These are phyloP conservation scores for Hirschioporus abietinus DNA, from an alignment of 768 basidiomycete genomes.

Conservation along the genomic window DNA sequence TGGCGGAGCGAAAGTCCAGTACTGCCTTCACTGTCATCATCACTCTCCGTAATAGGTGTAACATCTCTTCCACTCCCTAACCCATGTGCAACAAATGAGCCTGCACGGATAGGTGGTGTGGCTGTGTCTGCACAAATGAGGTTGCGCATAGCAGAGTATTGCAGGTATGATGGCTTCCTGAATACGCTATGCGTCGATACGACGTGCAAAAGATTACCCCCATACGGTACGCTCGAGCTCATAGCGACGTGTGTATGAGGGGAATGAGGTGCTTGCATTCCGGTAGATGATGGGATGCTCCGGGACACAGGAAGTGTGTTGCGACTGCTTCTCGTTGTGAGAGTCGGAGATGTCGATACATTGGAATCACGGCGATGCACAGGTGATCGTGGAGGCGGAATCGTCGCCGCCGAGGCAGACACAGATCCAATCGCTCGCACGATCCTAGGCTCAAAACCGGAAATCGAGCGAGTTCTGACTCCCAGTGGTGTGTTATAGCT, in stretches of 20 bases:
- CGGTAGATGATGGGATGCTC: slow-evolving; percentile 17
- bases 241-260: slow-evolving; percentile 18
- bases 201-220: slow-evolving; percentile 19
- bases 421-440: slow-evolving; percentile 51
- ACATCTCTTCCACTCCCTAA: slow-evolving; percentile 13
- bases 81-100: slow-evolving; percentile 7
- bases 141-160: slow-evolving; percentile 69
- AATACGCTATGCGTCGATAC: slow-evolving; percentile 38
- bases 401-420: slow-evolving; percentile 17
- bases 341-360: slow-evolving; percentile 37
- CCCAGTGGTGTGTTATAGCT: not conserved
- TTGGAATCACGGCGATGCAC: slow-evolving; percentile 30
- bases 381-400: slow-evolving; percentile 32
- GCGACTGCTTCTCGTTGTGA: slow-evolving; percentile 35
- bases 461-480: slow-evolving; percentile 18
- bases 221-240: not conserved
- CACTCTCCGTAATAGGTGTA: slow-evolving; percentile 44
- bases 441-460: slow-evolving; percentile 59
- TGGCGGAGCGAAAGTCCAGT: slow-evolving; percentile 32
- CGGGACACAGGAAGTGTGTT: slow-evolving; percentile 21
- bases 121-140: slow-evolving; percentile 56
- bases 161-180: slow-evolving; percentile 68
- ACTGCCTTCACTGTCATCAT: slow-evolving; percentile 57
- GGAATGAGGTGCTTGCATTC: slow-evolving; percentile 25
- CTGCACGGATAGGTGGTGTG: slow-evolving; percentile 21